Evolutionary conservation across 164 flowering plant species (phyloP).

Genomic region (Aristolochia contorta): DNA sequence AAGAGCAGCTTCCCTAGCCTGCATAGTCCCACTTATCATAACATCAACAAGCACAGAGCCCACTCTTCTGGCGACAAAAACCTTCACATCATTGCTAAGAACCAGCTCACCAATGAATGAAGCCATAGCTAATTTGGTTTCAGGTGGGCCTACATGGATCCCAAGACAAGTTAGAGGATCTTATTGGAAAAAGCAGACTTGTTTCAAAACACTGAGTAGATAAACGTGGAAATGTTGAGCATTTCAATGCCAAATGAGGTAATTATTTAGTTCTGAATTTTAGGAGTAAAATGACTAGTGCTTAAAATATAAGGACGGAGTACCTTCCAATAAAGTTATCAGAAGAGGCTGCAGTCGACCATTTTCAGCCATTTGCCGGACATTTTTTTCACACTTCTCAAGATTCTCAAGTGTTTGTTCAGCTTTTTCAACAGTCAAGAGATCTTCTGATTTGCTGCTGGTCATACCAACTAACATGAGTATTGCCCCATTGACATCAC

Average conservation of each 20-base stretch:
- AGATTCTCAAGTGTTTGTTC: conserved; percentile 78
- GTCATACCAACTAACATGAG: conserved; percentile 86
- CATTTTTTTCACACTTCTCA: conserved; percentile 74
- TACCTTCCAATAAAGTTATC: conserved; percentile 74
- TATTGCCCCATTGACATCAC: conserved; percentile 82
- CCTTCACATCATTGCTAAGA: conserved; percentile 74
- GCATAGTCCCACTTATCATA: conserved; percentile 54
- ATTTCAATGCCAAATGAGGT: too few species aligned
- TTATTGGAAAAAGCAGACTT: not conserved
- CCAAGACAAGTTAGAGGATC: not conserved
- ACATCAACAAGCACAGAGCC: conserved; percentile 64
- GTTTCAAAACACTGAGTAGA: not conserved
- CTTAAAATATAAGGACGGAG: not conserved
- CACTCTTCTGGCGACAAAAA: conserved; percentile 59
- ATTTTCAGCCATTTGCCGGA: conserved; percentile 90
- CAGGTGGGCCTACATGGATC: conserved; percentile 61
- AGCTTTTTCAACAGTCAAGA: conserved; percentile 70
- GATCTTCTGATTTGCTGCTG: conserved; percentile 81
- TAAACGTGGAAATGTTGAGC: not conserved
- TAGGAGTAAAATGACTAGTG: too few species aligned
- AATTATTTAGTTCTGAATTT: too few species aligned
- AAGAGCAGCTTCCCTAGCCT: conserved; percentile 78
- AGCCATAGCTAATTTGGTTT: conserved; percentile 82
- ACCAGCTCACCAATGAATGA: conserved; percentile 70
- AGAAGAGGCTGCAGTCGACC: conserved; percentile 91